Evolutionary conservation across 2,329 filamentous ascomycete species (phyloP), one percentile per base, ranked within the genome.

Genomic region (Simplicillium sp.): DNA sequence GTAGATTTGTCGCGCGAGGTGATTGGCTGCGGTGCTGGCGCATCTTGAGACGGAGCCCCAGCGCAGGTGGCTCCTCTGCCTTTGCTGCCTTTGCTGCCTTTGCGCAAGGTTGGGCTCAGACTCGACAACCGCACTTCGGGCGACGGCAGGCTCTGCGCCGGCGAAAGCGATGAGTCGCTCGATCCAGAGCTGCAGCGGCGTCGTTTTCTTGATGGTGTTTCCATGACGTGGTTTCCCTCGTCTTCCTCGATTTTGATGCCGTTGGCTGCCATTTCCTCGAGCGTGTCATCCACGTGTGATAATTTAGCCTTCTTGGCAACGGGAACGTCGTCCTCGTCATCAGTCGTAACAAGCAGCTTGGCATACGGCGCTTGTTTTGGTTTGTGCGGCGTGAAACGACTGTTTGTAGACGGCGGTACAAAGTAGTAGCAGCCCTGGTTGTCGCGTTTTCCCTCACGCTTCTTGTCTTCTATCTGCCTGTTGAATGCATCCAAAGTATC

Each of bases 371-470:
- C 71, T 42, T 60, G 53, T 54, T 65, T 65, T 16, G 73, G 64
- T 48, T 65, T 63, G 49, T 63, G 67, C 13, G 66, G 65, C 20
- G 63, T 61, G 44, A 62, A 60, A 40, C 56, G 57, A 48, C 57
- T 61, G 52, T 62, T 64, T 29, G 64, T 65, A n/a, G 65, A 55
- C 11, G 66, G 65, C 13, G 68, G 66, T 32, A 69, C 65, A 55
- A 79, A 79, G 57, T 75, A 75, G 47, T 73, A 64, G 58, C 62
- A 65, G 46, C 67, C 65, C 52, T 67, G 61, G 54, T 73, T 63
- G 49, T 71, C 65, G 50, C 67, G 70, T 50, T 70, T 71, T 40
- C 73, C 77, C 48, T 78, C 70, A 44, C 62, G 67, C 56, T 81
- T 81, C 60, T 70, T 75, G 43, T 66, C 57, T 49, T 65, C 60